Conservation (phyloP, 2,329 filamentous ascomycete species). For the Phaeosphaeria sp. region DNA sequence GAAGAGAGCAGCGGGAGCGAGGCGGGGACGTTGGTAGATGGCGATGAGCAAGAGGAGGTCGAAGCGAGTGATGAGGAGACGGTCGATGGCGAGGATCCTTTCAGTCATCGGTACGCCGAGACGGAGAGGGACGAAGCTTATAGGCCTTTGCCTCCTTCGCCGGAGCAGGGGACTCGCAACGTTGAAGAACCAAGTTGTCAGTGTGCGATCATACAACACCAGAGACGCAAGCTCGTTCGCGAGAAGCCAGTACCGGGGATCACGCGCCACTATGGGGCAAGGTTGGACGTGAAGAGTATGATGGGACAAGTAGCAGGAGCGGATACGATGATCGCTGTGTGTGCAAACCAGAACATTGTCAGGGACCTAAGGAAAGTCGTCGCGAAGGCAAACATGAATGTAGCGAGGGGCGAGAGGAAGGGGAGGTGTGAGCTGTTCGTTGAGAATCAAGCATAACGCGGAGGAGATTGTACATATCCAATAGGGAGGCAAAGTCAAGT, state of each 20-base stretch:
- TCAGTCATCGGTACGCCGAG: constrained; percentile 1
- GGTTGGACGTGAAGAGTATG: constrained; percentile 20
- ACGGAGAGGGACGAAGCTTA: constrained; percentile 4
- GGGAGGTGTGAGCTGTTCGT: constrained; percentile 22
- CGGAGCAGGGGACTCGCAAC: too few species aligned
- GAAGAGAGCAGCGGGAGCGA: constrained; percentile 1
- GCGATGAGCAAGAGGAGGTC: constrained; percentile 8
- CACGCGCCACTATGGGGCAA: constrained; percentile 14
- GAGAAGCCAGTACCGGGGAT: constrained; percentile 2
- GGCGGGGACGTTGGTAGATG: constrained; percentile 27
- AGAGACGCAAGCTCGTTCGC: constrained; percentile 12
- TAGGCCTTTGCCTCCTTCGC: constrained; percentile 1
- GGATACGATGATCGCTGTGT: constrained; percentile 32
- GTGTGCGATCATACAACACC: constrained; percentile 23
- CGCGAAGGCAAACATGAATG: constrained; percentile 26
- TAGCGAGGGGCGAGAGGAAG: constrained; percentile 21
- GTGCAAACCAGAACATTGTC: constrained; percentile 20
- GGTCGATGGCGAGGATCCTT: constrained; percentile 3
- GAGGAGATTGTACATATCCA: background rate
- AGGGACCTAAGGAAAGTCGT: constrained; percentile 17
- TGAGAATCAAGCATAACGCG: constrained; percentile 11
- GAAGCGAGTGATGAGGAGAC: constrained; percentile 4
- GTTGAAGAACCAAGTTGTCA: constrained; percentile 11
- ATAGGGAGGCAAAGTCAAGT: too few species aligned
- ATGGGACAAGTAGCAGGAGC: background rate